Evolutionary conservation across 192 early-diverging fungal genomes (phyloP).

Genomic region (Umbelopsis isabellina): DNA sequence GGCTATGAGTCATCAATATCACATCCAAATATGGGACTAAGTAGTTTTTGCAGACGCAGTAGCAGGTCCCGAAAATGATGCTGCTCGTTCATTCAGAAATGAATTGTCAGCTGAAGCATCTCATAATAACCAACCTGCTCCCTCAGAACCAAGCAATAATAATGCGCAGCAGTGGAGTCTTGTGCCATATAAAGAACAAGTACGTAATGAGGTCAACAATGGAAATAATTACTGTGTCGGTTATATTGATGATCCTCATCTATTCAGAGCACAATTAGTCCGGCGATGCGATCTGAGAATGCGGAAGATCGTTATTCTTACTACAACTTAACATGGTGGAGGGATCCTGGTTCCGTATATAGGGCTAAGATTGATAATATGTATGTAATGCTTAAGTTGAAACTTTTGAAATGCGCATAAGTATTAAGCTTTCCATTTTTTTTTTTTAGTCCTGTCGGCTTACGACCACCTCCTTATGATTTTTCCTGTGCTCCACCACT

Average conservation of each 20-base stretch:
- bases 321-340: slow-evolving; percentile 33
- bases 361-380: slow-evolving; percentile 2
- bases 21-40: neutral
- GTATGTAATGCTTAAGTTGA: slow-evolving; percentile 12
- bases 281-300: neutral
- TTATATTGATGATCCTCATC: neutral
- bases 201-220: neutral
- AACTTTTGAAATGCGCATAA: neutral
- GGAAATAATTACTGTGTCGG: neutral
- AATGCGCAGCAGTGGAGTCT: neutral
- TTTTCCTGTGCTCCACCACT: slow-evolving; percentile 34
- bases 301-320: neutral
- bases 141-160: neutral
- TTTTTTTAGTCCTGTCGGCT: slow-evolving; percentile 36
- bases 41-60: neutral
- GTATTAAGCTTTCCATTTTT: neutral
- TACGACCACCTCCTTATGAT: slow-evolving; percentile 31
- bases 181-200: slow-evolving; percentile 9
- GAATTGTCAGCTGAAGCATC: neutral
- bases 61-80: neutral
- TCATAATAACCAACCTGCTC: neutral
- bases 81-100: neutral
- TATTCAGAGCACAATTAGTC: too few relatives aligned
- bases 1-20: neutral
- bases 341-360: slow-evolving; percentile 30